phyloP scores from a whole-genome alignment of 2,329 filamentous ascomycete species.

The Alternaria infectoria region DNA sequence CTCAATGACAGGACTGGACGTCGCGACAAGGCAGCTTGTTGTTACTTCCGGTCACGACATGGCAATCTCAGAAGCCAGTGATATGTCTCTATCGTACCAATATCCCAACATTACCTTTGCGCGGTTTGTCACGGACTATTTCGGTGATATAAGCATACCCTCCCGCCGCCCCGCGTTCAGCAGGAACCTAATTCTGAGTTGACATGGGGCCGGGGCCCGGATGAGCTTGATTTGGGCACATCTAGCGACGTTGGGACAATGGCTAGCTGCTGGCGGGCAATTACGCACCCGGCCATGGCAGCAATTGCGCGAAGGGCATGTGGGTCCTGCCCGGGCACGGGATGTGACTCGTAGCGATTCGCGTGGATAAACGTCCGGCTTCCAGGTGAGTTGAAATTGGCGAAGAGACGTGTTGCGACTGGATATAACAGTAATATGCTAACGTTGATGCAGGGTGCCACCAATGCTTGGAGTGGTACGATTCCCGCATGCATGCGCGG shows the following conservation, averaged over 20 bases:
- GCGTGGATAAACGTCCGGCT: constrained; percentile 17
- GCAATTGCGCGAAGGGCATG: constrained; percentile 5
- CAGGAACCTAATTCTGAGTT: constrained; percentile 10
- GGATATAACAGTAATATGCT: not conserved
- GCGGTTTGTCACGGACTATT: not conserved
- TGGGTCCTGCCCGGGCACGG: constrained; percentile 1
- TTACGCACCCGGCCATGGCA: constrained; percentile 9
- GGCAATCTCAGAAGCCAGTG: not conserved
- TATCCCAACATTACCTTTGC: not conserved
- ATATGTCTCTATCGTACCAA: not conserved
- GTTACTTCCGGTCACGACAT: not conserved
- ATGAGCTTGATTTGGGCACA: not conserved
- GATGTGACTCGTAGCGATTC: constrained; percentile 10
- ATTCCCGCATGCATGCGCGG: not conserved
- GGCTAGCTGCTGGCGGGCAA: constrained; percentile 5
- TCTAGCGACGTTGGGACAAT: not conserved
- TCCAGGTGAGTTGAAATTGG: not conserved
- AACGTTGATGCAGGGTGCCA: not conserved
- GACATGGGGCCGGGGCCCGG: constrained; percentile 6
- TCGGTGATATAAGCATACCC: constrained; percentile 4
- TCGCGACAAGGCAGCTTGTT: not conserved
- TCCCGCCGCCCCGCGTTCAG: constrained; percentile 12
- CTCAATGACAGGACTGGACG: not conserved
- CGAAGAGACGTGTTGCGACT: not conserved
- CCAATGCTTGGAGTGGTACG: not conserved